Base-by-base conservation (phyloP, 371 early-diverging fungal genomes). In the Mortierella sp. region DNA sequence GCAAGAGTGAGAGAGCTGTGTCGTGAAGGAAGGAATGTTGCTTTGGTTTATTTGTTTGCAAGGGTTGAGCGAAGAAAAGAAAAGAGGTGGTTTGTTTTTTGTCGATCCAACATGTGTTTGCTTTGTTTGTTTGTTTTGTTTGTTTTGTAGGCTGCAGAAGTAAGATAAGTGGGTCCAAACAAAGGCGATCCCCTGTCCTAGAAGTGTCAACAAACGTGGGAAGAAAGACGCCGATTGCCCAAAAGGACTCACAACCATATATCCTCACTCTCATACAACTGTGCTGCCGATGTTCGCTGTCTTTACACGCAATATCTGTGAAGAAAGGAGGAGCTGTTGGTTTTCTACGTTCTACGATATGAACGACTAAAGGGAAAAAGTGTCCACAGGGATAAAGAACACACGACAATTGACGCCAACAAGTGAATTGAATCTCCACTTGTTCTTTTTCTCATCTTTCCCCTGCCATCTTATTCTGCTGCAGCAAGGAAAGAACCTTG, bases 41-140 rank as follows among this genome's bases (percentile, higher is more conserved):
- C 16, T 11, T 57, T 0, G 28, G 60, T 63, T 63, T 34, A 19
- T 34, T 63, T 57, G 57, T 57, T 57, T n/a, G 38, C 8, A 8
- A 34, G n/a, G n/a, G 19, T 28, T 63, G 63, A 63, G 63, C 63
- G 63, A 63, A 63, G 63, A 63, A 63, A 19, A 34, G 34, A 31
- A n/a, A 57, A 19, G n/a, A 13, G 21, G 16, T 60, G 63, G 63
- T 63, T 63, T 10, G 38, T 38, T 68, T 38, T 68, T 68, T 38
- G 68, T 8, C 68, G 68, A 68, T 68, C 68, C 24, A 68, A 68
- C 68, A 68, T 68, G 68, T 68, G 68, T 68, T 68, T 68, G 63
- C 19, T 31, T 60, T 31, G 60, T 38, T 60, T n/a, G n/a, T n/a
- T 60, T 60, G 13, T 57, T 57, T 57, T 57, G 57, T 28, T 57